Conservation (phyloP, 805 yeast species). For the Kodamaea jinghongensis region DNA sequence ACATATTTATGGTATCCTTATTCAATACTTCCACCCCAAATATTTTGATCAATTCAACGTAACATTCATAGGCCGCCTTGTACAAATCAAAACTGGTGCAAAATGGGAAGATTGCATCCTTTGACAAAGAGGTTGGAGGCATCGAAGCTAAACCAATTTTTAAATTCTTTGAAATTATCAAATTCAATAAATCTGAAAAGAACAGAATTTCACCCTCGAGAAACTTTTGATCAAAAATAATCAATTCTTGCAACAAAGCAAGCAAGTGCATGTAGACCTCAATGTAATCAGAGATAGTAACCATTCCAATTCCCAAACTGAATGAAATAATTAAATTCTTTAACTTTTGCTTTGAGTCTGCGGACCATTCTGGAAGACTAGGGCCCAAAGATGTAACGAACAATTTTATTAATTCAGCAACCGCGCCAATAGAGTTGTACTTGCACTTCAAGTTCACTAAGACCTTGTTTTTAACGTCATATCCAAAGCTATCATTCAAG, state of each 20-base stretch:
- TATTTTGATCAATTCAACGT: conserved; percentile 56
- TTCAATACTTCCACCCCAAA: conserved; percentile 44
- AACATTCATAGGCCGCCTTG: conserved; percentile 50
- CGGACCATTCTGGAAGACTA: conserved; percentile 23
- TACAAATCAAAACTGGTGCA: conserved; percentile 41
- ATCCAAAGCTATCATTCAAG: conserved; percentile 36
- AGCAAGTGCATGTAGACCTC: conserved; percentile 24
- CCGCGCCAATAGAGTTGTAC: conserved; percentile 24
- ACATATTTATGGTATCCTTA: conserved; percentile 45
- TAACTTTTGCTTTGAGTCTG: conserved; percentile 19
- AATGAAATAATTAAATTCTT: conserved; percentile 27
- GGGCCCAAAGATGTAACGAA: conserved; percentile 41
- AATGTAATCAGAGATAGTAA: conserved; percentile 24
- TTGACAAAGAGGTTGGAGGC: conserved; percentile 37
- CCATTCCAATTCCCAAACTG: conserved; percentile 32
- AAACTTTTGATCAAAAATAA: conserved; percentile 37
- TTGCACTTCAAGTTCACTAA: conserved; percentile 37
- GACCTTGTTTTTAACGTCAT: conserved; percentile 32
- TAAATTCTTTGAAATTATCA: conserved; percentile 33
- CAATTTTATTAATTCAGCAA: conserved; percentile 26
- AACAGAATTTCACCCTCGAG: conserved; percentile 32
- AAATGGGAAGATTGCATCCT: conserved; percentile 43
- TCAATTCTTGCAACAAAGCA: conserved; percentile 32
- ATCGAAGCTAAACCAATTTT: conserved; percentile 33
- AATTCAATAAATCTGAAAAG: conserved; percentile 25